Evolutionary conservation across 495 filamentous ascomycete genomes (phyloP), one percentile per base, ranked within the genome.

Genomic region (Annulohypoxylon nitens): DNA sequence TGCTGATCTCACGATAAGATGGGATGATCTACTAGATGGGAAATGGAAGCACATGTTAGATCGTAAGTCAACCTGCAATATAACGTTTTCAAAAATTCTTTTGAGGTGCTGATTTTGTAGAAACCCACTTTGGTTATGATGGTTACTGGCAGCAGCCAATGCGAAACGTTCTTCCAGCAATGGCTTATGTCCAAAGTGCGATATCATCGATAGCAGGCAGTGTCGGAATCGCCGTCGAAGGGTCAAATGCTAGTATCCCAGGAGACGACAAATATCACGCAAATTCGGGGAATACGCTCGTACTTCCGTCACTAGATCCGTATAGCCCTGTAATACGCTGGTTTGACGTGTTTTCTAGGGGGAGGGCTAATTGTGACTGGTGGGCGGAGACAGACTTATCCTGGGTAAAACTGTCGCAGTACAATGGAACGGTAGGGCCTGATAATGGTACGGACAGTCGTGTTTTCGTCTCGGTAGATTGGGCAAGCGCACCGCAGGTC

Each of bases 11-110:
- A 92, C 89, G 4, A 79, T 83, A 54, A 79, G 84, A 60, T 93
- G 92, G 79, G 88, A 93, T 75, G 79, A 80, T 3, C 79, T 93
- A 14, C 78, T 93, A 0, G 82, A 83, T 54, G 91, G 91, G 0
- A 93, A 93, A 79, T 94, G 92, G 91, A 88, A 86, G 76, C 88
- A 91, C 77, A 90, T 94, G 78, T 88, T 93, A 79, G 89, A 91
- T 71, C 86, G 84, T 85, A 75, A 80, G 82, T 78, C 1, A 26
- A 57, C 6, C 14, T 26, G 2, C 64, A 34, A 58, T 14, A n/a
- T 43, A n/a, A 3, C 26, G 30, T 34, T 9, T 7, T 10, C 30
- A 30, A 11, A 14, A 26, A 61, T 70, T 30, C 64, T 60, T 73
- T 12, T 7, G n/a, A 18, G 18, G 16, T 47, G 69, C 37, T 61